A percentile compares a stretch with the other conserved stretches of the same genome.
phyloP scores from a whole-genome alignment of 148 eudicot genomes.

The Rhododendron vialii region DNA sequence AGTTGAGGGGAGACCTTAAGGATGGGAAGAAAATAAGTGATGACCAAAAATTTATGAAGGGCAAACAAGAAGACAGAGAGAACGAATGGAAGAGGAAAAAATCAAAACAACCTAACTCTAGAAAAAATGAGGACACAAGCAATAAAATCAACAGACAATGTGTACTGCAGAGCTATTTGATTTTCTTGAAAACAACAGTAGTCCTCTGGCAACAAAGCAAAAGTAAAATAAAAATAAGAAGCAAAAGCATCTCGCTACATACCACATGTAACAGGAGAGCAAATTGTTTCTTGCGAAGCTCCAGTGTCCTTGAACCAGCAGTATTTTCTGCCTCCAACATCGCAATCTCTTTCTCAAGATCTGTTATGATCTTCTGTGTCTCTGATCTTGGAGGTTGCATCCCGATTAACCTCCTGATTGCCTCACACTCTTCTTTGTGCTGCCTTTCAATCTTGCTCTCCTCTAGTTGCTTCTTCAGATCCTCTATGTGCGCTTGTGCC shows the following conservation, averaged over 20 bases:
- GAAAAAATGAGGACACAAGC: not conserved
- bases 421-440: constrained; percentile 95
- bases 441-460: constrained; percentile 87
- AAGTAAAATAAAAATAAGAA: not conserved
- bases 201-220: not conserved
- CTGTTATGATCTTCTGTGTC: constrained; percentile 64
- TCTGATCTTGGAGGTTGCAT: constrained; percentile 86
- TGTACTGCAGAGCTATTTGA: not conserved
- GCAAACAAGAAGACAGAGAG: not conserved
- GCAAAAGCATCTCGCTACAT: constrained; percentile 17
- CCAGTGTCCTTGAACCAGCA: constrained; percentile 69
- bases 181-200: not conserved
- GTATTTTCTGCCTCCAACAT: constrained; percentile 76
- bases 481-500: constrained; percentile 83
- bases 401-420: constrained; percentile 74
- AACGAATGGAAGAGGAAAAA: not conserved
- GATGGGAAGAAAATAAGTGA: not conserved
- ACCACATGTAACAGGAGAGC: constrained; percentile 93
- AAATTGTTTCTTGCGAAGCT: constrained; percentile 94
- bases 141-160: not conserved
- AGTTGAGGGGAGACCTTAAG: not conserved
- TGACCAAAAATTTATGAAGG: not conserved
- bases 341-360: constrained; percentile 79
- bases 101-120: not conserved
- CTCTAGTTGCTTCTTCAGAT: constrained; percentile 78